These are phyloP conservation scores for Schwanniomyces vanrijiae DNA, from an alignment of 805 yeast species.

Conservation along the genomic window DNA sequence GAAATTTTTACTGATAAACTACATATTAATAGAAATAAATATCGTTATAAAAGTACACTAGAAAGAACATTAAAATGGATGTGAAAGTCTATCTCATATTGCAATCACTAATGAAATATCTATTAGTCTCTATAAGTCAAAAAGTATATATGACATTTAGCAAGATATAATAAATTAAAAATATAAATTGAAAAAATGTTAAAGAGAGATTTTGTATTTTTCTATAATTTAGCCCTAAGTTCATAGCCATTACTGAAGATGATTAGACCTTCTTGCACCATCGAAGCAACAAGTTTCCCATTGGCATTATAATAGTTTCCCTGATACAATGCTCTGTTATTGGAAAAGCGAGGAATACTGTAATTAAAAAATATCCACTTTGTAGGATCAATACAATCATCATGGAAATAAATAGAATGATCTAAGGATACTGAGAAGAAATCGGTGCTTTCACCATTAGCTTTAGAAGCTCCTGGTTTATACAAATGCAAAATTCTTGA, in stretches of 20 bases:
- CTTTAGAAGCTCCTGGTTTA: constrained; percentile 8
- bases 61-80: too few relatives aligned
- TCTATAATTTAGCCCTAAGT: constrained; percentile 18
- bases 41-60: too few relatives aligned
- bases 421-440: constrained; percentile 34
- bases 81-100: too few relatives aligned
- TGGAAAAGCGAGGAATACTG: constrained; percentile 26
- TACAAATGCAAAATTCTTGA: constrained; percentile 30
- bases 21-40: too few relatives aligned
- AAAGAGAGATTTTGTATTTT: background rate
- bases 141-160: too few relatives aligned
- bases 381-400: constrained; percentile 32
- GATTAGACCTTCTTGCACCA: constrained; percentile 37
- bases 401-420: constrained; percentile 36
- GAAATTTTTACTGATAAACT: too few relatives aligned
- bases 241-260: constrained; percentile 20
- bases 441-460: constrained; percentile 24
- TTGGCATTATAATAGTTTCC: constrained; percentile 29
- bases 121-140: too few relatives aligned
- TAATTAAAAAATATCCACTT: constrained; percentile 31
- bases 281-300: constrained; percentile 29
- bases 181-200: background rate
- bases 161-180: background rate
- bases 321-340: constrained; percentile 29
- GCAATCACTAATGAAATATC: too few relatives aligned